Conservation (phyloP, 441 rosid genomes). For the Populus hybrid region DNA sequence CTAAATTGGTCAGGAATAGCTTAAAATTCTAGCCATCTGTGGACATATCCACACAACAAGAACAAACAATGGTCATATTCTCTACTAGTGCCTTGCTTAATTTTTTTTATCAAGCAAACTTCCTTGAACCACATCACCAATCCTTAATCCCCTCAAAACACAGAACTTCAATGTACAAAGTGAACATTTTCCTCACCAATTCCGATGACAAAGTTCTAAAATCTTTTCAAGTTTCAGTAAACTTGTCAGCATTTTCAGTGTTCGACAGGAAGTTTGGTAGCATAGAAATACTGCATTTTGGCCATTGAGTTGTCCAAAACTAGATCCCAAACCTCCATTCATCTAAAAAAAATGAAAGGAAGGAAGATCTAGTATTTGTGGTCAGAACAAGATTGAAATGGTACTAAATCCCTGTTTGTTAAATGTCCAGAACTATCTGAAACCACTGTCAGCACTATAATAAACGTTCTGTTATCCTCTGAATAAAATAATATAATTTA, state of each 20-base stretch:
- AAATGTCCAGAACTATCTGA: not conserved
- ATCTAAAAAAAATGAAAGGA: too few species aligned
- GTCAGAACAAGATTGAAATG: not conserved
- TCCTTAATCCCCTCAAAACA: not conserved
- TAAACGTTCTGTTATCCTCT: not conserved
- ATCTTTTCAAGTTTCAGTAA: not conserved
- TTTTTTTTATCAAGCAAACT: not conserved
- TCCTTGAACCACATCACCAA: not conserved
- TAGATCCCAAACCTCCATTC: not conserved
- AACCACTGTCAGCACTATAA: not conserved
- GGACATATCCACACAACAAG: not conserved
- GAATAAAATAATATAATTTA: not conserved
- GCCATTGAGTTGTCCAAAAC: not conserved
- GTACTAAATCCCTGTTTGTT: not conserved
- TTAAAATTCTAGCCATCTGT: not conserved
- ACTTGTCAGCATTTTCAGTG: not conserved
- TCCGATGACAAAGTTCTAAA: not conserved
- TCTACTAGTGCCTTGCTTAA: not conserved
- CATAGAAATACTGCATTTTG: not conserved
- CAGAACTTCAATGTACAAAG: not conserved
- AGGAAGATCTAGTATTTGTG: not conserved
- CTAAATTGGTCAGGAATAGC: not conserved
- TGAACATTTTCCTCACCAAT: not conserved
- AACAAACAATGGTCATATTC: not conserved
- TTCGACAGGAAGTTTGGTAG: not conserved